Base-by-base conservation (phyloP, 2,329 filamentous ascomycete species). In the Rugonectria rugulosa region DNA sequence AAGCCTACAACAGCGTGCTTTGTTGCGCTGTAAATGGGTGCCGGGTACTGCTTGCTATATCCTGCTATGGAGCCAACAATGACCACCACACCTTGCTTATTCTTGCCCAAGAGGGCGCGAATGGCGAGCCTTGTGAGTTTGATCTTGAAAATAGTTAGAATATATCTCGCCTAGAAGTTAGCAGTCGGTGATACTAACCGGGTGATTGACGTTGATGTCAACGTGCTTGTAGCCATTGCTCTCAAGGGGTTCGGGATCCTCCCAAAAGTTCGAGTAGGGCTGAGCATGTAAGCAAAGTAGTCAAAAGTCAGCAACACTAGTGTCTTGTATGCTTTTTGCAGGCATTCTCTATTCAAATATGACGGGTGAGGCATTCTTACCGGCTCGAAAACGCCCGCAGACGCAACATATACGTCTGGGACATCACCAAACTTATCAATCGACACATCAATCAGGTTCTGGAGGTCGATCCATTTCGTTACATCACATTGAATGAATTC, bases 391-490 rank as follows among this genome's bases (percentile, higher is more conserved):
- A 53, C 41, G 6, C 49, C 49, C 15, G 49, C 49, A 15, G 21
- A 27, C 4, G 49, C 49, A 31, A 29, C 41, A n/a, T 38, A 53
- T 14, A 53, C 49, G 12, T 53, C 49, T 40, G 49, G 49, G 3
- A 53, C 41, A 53, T 53, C 49, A 3, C 41, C 32, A 21, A 53
- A 53, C 14, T 40, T 21, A 3, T 31, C n/a, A 14, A 15, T 14
- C 6, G 49, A 41, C 8, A 46, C 17, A 11, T 24, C 12, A 9
- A 46, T n/a, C 26, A 53, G 26, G 2, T n/a, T 19, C 10, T 53
- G 19, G 8, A 53, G 31, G 19, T 45, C 32, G n/a, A 38, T 29
- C 49, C 49, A 53, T 17, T 53, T 31, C 10, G 21, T 37, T 1
- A 53, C 49, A 27, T 53, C 49, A 10, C 49, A 53, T 12, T 31